A percentile compares a stretch with the other conserved stretches of the same genome.
phyloP scores from a whole-genome alignment of 2,329 filamentous ascomycete species.

The Neofusicoccum sp. region DNA sequence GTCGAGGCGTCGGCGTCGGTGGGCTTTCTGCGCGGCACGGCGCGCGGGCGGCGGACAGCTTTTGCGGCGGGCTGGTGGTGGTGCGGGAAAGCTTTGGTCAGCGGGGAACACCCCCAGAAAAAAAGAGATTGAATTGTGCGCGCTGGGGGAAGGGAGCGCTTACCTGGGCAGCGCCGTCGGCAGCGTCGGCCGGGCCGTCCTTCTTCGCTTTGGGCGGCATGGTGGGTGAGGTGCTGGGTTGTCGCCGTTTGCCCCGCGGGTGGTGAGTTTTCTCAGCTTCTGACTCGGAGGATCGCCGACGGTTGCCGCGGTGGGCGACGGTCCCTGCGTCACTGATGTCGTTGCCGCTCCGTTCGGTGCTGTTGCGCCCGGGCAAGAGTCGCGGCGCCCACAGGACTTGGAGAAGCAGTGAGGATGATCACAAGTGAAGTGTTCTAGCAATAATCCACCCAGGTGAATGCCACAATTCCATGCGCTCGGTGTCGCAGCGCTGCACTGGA shows the following conservation, averaged over 20 bases:
- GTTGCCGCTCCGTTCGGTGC: constrained; percentile 8
- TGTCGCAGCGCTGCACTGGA: too few relatives aligned
- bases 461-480: too few relatives aligned
- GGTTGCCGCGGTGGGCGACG: constrained; percentile 3
- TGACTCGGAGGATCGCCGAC: constrained; percentile 13
- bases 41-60: constrained; percentile 7
- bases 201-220: constrained; percentile 17
- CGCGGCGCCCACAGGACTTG: too few relatives aligned
- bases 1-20: background rate
- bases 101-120: background rate
- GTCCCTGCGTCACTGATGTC: background rate
- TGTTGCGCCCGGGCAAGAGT: too few relatives aligned
- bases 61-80: constrained; percentile 14
- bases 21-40: constrained; percentile 17
- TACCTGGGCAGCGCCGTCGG: constrained; percentile 1
- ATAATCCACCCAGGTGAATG: too few relatives aligned
- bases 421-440: too few relatives aligned
- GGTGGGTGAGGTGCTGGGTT: background rate
- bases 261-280: constrained; percentile 10
- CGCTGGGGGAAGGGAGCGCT: too few relatives aligned
- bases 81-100: background rate
- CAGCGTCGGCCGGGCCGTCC: background rate
- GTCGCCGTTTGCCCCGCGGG: constrained; percentile 12
- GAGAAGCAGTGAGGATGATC: too few relatives aligned
- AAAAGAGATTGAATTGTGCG: background rate